Conservation (phyloP, 345 rosid genomes). For the Acer negundo region DNA sequence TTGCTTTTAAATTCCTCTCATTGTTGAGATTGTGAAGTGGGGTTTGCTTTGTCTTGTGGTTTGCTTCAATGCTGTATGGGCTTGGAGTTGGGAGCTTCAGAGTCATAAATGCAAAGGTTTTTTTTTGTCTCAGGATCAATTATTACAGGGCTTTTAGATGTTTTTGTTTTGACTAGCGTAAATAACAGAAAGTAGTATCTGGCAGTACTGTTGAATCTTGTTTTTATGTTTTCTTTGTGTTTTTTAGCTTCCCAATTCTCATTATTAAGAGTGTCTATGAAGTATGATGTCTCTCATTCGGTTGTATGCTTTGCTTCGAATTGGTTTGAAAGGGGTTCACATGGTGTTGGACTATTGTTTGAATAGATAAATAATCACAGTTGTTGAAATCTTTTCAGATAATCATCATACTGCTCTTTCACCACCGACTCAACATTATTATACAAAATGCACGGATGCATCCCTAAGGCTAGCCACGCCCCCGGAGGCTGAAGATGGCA, state of each 20-base stretch:
- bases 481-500: too few relatives aligned
- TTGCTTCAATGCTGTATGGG: background rate
- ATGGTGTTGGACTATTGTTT: constrained; percentile 3
- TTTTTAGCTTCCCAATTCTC: background rate
- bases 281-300: background rate
- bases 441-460: too few relatives aligned
- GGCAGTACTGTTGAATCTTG: too few relatives aligned
- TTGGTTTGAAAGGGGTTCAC: background rate
- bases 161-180: too few relatives aligned
- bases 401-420: too few relatives aligned
- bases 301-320: background rate
- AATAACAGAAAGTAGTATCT: too few relatives aligned
- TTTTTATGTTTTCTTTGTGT: background rate
- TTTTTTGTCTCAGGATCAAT: background rate
- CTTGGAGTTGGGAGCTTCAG: background rate
- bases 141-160: too few relatives aligned
- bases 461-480: too few relatives aligned
- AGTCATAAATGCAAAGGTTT: background rate
- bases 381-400: background rate
- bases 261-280: background rate
- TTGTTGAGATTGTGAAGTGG: too few relatives aligned
- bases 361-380: background rate
- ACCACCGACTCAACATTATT: too few relatives aligned
- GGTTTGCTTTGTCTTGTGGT: constrained; percentile 9
- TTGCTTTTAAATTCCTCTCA: too few relatives aligned